These are phyloP conservation scores for Prototheca wickerhamii DNA, from an alignment of 163 green algal genomes.

Conservation along the genomic window DNA sequence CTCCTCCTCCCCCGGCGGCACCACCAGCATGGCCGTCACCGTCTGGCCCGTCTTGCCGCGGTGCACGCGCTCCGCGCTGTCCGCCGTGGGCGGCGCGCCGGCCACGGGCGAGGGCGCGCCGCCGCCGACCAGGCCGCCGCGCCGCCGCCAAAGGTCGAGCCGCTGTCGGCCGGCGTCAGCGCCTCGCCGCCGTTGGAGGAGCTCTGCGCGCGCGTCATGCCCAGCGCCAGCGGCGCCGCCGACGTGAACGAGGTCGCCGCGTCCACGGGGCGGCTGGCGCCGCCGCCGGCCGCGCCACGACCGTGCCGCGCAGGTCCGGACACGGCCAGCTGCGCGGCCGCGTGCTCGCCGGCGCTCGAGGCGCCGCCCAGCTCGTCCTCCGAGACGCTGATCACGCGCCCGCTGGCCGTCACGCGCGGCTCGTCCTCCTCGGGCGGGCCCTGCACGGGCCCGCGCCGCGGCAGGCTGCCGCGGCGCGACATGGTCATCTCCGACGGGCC, in stretches of 20 bases:
- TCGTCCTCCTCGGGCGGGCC: background rate
- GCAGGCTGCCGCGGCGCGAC: background rate
- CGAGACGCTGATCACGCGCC: background rate
- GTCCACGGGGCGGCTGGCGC: too few relatives aligned
- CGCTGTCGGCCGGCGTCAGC: background rate
- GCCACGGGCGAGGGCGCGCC: background rate
- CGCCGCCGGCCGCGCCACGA: too few relatives aligned
- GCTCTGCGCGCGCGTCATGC: too few relatives aligned
- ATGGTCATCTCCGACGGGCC: background rate
- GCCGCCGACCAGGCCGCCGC: background rate
- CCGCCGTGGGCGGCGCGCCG: background rate
- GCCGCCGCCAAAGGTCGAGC: background rate
- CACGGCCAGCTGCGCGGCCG: too few relatives aligned
- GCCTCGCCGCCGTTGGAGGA: too few relatives aligned
- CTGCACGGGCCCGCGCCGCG: too few relatives aligned
- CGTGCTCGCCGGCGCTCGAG: background rate
- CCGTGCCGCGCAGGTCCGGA: too few relatives aligned
- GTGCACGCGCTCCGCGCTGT: conserved; percentile 6
- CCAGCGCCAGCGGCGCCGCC: too few relatives aligned
- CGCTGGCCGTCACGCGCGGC: background rate
- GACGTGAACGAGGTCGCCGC: too few relatives aligned
- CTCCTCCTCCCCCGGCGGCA: conserved; percentile 1
- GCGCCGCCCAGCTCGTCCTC: background rate
- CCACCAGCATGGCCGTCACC: conserved; percentile 13
- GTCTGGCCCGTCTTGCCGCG: conserved; percentile 6